These are phyloP conservation scores for Pseudogymnoascus sp. DNA, from an alignment of 2,329 filamentous ascomycete species.

Conservation along the genomic window DNA sequence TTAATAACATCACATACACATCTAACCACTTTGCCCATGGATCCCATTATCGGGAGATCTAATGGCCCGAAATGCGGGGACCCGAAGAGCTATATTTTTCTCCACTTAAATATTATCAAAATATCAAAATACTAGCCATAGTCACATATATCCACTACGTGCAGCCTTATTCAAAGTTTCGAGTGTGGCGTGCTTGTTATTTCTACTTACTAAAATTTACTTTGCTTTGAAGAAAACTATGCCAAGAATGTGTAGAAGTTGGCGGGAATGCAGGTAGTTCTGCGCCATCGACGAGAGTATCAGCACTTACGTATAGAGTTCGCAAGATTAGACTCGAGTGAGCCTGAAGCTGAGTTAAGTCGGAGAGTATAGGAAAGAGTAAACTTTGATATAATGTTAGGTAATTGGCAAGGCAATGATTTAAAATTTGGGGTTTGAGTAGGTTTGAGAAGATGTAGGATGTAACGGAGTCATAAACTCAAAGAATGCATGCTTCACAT, in stretches of 20 bases:
- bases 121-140: background rate
- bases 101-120: background rate
- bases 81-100: background rate
- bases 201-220: background rate
- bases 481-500: background rate
- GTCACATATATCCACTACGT: background rate
- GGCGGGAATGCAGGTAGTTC: background rate
- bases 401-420: background rate
- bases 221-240: conserved; percentile 11
- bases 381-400: no score
- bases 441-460: no score
- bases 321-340: background rate
- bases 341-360: background rate
- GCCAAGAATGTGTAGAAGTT: background rate
- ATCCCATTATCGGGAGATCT: background rate
- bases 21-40: background rate
- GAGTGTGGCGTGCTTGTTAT: background rate
- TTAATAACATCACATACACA: background rate
- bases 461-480: background rate
- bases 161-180: background rate
- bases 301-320: background rate
- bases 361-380: background rate
- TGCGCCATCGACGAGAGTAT: background rate
- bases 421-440: background rate
- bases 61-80: background rate